Percentiles rank a stretch among this genome's conserved stretches.
Conservation (phyloP, 2,329 filamentous ascomycete genomes). For the Xylariales sp. region DNA sequence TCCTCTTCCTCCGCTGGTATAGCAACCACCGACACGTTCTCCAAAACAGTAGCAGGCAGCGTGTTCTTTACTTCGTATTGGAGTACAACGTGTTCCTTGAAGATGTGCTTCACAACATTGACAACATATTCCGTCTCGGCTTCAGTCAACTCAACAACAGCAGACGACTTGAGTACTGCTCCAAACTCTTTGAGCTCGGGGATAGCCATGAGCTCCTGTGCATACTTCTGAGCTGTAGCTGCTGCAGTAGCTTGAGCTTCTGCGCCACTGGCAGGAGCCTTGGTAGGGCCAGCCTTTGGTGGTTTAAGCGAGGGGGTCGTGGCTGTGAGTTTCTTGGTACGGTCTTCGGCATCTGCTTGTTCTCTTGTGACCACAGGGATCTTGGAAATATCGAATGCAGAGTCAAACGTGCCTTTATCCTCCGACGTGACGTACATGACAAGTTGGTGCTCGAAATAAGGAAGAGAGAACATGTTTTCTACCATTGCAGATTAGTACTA, state of each 20-base stretch:
- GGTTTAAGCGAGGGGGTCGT: constrained; percentile 92
- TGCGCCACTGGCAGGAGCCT: constrained; percentile 63
- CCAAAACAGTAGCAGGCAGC: constrained; percentile 81
- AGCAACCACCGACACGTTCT: constrained; percentile 81
- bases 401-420: constrained; percentile 78
- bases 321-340: constrained; percentile 94
- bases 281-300: constrained; percentile 73
- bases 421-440: constrained; percentile 96
- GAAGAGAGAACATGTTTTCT: constrained; percentile 95
- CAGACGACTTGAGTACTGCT: constrained; percentile 84
- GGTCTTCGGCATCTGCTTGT: constrained; percentile 92
- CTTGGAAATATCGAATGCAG: constrained; percentile 84
- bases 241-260: constrained; percentile 74
- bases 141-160: constrained; percentile 84
- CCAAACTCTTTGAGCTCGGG: constrained; percentile 91
- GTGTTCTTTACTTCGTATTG: constrained; percentile 99
- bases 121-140: constrained; percentile 98
- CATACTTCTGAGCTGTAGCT: constrained; percentile 81
- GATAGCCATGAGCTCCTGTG: constrained; percentile 80
- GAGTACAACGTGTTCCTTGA: constrained; percentile 93
- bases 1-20: constrained; percentile 78
- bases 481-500: too few species aligned
- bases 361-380: constrained; percentile 93
- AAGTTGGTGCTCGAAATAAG: constrained; percentile 93
- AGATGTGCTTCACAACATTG: constrained; percentile 89